Conservation (phyloP, 2,329 filamentous ascomycete genomes). For the Davidsoniella virescens region DNA sequence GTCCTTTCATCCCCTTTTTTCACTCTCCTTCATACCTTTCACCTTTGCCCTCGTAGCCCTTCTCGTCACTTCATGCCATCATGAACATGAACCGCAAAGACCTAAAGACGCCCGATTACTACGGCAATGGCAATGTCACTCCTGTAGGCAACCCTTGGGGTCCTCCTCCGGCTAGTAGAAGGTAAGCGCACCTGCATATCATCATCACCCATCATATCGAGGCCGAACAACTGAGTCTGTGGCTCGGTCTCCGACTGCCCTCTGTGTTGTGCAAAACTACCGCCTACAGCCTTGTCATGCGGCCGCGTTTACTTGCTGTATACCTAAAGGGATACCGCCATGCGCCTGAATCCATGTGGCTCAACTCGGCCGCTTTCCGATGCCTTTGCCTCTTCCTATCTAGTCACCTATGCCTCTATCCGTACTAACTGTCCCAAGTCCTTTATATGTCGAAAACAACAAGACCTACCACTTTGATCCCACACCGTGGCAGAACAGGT, state of each 20-base stretch:
- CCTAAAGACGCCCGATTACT: slow-evolving; percentile 12
- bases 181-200: slow-evolving; percentile 6
- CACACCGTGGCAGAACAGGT: slow-evolving; percentile 13
- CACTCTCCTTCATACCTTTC: background rate
- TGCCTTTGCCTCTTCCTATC: no score
- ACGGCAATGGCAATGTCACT: slow-evolving; percentile 6
- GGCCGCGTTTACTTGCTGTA: no score
- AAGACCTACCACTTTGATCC: slow-evolving; percentile 12
- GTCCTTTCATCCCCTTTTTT: background rate
- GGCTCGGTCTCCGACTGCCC: no score
- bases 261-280: no score
- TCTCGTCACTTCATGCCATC: slow-evolving; percentile 3
- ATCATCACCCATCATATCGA: background rate
- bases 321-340: no score
- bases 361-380: no score
- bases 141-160: slow-evolving; percentile 12
- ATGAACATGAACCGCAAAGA: slow-evolving; percentile 13
- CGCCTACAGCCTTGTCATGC: no score
- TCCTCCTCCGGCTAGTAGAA: slow-evolving; percentile 8
- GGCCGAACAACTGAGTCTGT: no score
- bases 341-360: no score
- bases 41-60: background rate
- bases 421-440: background rate
- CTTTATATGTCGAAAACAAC: slow-evolving; percentile 5
- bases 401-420: slow-evolving; percentile 3